These are phyloP conservation scores for Microbotryum scabiosae DNA, from an alignment of 1,284 basidiomycete species.

Conservation along the genomic window DNA sequence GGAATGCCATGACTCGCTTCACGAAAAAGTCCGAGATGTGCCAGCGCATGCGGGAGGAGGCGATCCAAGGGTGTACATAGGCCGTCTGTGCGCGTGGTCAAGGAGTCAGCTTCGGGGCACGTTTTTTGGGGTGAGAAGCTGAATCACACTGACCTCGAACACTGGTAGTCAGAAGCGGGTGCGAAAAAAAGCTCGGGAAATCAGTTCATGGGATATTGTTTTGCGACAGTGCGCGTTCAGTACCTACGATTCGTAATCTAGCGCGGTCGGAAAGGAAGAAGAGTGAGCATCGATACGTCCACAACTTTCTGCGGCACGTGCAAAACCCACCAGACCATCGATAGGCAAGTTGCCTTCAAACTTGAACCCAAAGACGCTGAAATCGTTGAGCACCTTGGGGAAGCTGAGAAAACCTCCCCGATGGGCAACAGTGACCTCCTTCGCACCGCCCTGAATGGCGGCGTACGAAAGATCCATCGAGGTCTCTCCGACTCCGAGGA, in stretches of 20 bases:
- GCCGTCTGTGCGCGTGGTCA: constrained; percentile 30
- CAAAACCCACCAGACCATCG: constrained; percentile 53
- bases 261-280: background rate
- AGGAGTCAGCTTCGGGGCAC: background rate
- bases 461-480: constrained; percentile 56
- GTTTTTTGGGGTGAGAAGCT: background rate
- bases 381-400: constrained; percentile 58
- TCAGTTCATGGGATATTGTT: too few relatives aligned
- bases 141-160: too few relatives aligned
- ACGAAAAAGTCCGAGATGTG: constrained; percentile 57
- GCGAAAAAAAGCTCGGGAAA: background rate
- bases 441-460: constrained; percentile 44
- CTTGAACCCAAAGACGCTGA: constrained; percentile 50
- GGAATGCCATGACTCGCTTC: constrained; percentile 53
- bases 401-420: constrained; percentile 50
- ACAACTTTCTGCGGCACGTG: too few relatives aligned
- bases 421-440: constrained; percentile 52
- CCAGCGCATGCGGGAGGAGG: constrained; percentile 53
- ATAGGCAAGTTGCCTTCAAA: constrained; percentile 52
- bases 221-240: too few relatives aligned
- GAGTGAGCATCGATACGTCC: background rate
- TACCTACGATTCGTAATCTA: constrained; percentile 8
- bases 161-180: background rate
- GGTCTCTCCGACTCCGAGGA: constrained; percentile 60
- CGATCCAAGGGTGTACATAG: constrained; percentile 50